A percentile compares a stretch with the other conserved stretches of the same genome.
phyloP scores from a whole-genome alignment of 805 yeast genomes.

The Clavispora fructus region DNA sequence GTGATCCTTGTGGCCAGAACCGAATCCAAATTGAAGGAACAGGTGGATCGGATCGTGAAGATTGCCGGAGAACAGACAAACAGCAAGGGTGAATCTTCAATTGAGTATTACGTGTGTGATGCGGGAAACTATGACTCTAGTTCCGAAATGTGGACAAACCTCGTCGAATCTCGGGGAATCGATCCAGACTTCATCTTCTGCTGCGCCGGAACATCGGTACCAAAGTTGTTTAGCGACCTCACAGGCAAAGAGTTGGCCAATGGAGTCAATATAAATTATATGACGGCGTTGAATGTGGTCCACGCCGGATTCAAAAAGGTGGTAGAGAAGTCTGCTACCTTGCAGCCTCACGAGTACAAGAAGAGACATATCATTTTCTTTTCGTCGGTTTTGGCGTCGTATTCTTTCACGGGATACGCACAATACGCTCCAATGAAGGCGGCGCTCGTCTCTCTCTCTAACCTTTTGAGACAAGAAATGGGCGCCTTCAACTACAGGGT shows the following conservation, averaged over 20 bases:
- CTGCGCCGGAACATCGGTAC: constrained; percentile 84
- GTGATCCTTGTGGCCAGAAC: constrained; percentile 79
- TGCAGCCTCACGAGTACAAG: constrained; percentile 20
- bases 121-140: constrained; percentile 52
- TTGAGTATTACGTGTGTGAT: constrained; percentile 54
- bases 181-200: constrained; percentile 73
- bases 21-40: constrained; percentile 47
- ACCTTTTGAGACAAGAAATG: constrained; percentile 77
- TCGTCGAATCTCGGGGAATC: constrained; percentile 15
- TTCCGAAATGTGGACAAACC: constrained; percentile 35
- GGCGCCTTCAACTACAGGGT: constrained; percentile 63
- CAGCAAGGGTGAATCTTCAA: not conserved
- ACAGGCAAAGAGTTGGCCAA: constrained; percentile 49
- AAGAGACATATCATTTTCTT: constrained; percentile 51
- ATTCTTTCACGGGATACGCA: constrained; percentile 85
- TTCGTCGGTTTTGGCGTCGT: constrained; percentile 77
- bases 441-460: constrained; percentile 71
- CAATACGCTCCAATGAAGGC: constrained; percentile 89
- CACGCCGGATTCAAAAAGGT: constrained; percentile 55
- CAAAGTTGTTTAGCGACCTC: constrained; percentile 71
- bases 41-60: constrained; percentile 40
- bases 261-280: constrained; percentile 68
- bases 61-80: constrained; percentile 13
- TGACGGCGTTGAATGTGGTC: constrained; percentile 63
- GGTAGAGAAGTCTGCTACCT: constrained; percentile 12